phyloP scores from a whole-genome alignment of 352 stramenopile genomes.

The Globisporangium viniferum region DNA sequence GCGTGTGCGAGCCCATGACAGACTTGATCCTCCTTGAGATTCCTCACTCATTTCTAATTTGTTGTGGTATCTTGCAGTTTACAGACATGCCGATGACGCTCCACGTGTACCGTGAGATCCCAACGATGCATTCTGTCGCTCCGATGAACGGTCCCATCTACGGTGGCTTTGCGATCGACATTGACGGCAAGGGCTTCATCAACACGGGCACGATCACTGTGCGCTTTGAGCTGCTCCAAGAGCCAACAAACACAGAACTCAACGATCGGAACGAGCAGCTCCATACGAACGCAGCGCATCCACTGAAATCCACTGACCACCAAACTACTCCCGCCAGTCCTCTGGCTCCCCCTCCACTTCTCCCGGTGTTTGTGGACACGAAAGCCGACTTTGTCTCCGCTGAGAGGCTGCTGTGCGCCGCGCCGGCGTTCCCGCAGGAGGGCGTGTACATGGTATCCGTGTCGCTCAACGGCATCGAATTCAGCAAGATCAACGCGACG shows the following conservation, averaged over 20 bases:
- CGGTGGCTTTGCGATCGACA: constrained; percentile 52
- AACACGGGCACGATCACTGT: constrained; percentile 55
- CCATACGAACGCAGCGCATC: neutral
- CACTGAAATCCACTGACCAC: neutral
- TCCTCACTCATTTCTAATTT: neutral
- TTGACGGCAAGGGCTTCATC: constrained; percentile 63
- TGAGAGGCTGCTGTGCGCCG: constrained; percentile 39
- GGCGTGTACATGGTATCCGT: constrained; percentile 66
- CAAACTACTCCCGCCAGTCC: neutral
- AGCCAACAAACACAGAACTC: neutral
- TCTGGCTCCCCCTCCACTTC: constrained; percentile 2
- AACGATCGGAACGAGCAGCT: neutral
- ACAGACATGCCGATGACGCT: constrained; percentile 48
- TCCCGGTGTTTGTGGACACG: constrained; percentile 10
- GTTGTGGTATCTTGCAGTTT: constrained; percentile 36
- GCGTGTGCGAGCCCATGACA: neutral
- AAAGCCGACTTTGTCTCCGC: constrained; percentile 45
- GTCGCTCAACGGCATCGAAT: constrained; percentile 65
- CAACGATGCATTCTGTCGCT: constrained; percentile 32
- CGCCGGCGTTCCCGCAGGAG: constrained; percentile 54
- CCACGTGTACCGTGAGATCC: constrained; percentile 49
- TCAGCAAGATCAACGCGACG: constrained; percentile 43
- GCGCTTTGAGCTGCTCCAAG: constrained; percentile 57
- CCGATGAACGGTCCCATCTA: constrained; percentile 79
- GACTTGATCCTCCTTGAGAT: neutral